Conservation (phyloP, 2,329 filamentous ascomycete genomes). For the Aspergillus sp. region DNA sequence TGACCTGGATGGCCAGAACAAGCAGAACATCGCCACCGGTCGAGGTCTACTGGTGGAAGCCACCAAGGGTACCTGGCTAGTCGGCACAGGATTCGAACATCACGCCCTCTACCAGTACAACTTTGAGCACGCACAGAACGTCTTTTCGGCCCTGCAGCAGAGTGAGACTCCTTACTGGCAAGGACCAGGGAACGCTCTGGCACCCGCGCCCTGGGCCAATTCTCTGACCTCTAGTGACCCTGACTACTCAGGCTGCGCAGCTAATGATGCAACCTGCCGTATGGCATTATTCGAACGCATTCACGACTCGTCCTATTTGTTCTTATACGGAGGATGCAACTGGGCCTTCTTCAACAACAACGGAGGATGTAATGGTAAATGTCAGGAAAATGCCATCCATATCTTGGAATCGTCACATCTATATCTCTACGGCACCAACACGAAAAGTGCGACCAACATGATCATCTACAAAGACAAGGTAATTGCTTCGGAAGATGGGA, state of each 20-base stretch:
- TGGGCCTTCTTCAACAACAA: slow-evolving; percentile 39
- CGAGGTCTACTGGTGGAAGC: slow-evolving; percentile 40
- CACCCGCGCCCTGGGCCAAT: slow-evolving; percentile 23
- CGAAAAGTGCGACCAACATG: slow-evolving; percentile 26
- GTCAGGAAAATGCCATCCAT: slow-evolving; percentile 33
- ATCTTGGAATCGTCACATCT: slow-evolving; percentile 18
- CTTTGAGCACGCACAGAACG: slow-evolving; percentile 36
- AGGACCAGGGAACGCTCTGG: slow-evolving; percentile 26
- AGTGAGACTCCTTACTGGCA: slow-evolving; percentile 30
- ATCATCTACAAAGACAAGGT: slow-evolving; percentile 18
- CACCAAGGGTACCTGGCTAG: slow-evolving; percentile 40
- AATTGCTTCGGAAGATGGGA: slow-evolving; percentile 20
- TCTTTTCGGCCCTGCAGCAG: slow-evolving; percentile 36
- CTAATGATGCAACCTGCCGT: slow-evolving; percentile 27
- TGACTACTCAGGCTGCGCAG: slow-evolving; percentile 21
- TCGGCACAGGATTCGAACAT: slow-evolving; percentile 45
- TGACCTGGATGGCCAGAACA: slow-evolving; percentile 40
- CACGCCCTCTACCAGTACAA: slow-evolving; percentile 46
- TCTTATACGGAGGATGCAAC: slow-evolving; percentile 35
- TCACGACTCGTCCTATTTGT: slow-evolving; percentile 24
- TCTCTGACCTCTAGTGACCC: slow-evolving; percentile 19
- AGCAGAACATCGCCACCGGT: slow-evolving; percentile 29
- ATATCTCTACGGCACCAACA: slow-evolving; percentile 26
- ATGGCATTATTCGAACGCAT: slow-evolving; percentile 31
- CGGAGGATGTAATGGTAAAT: slow-evolving; percentile 26